A percentile compares a stretch with the other conserved stretches of the same genome.
Conservation (phyloP, 441 rosid species). For the Syzygium syzygioides region DNA sequence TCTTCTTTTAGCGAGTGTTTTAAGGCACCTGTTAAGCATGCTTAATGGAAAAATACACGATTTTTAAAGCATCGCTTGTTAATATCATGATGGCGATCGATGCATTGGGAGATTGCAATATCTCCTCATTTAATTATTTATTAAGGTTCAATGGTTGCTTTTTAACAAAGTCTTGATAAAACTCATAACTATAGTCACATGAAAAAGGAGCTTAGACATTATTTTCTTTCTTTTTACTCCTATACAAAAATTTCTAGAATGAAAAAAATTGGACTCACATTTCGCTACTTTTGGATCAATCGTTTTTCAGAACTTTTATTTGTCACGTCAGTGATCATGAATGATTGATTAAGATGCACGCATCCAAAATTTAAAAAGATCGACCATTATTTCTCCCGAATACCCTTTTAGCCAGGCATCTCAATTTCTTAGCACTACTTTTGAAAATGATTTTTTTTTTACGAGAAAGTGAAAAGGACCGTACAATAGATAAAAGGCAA, state of each 20-base stretch:
- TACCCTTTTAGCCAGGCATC: not conserved
- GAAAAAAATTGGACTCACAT: not conserved
- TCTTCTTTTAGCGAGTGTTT: too few species aligned
- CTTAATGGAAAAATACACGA: too few species aligned
- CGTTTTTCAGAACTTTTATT: not conserved
- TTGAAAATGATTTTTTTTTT: not conserved
- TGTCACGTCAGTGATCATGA: not conserved
- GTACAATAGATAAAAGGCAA: not conserved
- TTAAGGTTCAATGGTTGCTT: not conserved
- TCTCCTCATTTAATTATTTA: too few species aligned
- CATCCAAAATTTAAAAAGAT: not conserved
- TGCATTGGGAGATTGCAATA: too few species aligned
- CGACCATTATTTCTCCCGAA: not conserved
- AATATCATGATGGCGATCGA: too few species aligned
- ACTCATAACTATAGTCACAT: too few species aligned
- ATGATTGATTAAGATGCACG: accelerated
- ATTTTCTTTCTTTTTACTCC: too few species aligned
- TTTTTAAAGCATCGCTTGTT: too few species aligned
- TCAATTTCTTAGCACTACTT: not conserved
- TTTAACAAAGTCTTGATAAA: not conserved
- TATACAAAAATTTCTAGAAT: too few species aligned
- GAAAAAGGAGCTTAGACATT: not conserved
- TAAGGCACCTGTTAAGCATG: too few species aligned
- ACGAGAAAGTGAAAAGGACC: not conserved
- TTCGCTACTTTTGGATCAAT: not conserved